A percentile compares a stretch with the other conserved stretches of the same genome.
Evolutionary conservation across 768 basidiomycete genomes (phyloP).

Genomic region (Termitomyces sp.): DNA sequence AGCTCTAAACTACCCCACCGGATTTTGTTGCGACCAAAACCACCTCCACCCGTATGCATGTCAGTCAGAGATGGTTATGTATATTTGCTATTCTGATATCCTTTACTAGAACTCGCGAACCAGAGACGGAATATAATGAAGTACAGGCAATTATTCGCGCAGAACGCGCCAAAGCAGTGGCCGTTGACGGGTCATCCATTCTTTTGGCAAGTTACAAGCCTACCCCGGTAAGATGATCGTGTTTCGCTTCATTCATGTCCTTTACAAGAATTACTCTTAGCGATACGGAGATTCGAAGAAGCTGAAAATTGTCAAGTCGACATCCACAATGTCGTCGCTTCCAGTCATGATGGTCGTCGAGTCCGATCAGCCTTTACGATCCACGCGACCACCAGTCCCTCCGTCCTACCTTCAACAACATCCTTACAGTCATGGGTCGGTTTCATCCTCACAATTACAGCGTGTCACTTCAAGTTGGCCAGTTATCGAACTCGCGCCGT

Average conservation of each 20-base stretch:
- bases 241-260: neutral
- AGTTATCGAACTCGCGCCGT: constrained; percentile 14
- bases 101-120: constrained; percentile 36
- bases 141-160: constrained; percentile 36
- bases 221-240: constrained; percentile 10
- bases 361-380: constrained; percentile 24
- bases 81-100: neutral
- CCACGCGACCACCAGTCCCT: constrained; percentile 36
- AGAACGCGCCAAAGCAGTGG: constrained; percentile 29
- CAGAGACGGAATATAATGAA: constrained; percentile 43
- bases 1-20: constrained; percentile 25
- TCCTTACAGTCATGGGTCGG: constrained; percentile 24
- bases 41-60: constrained; percentile 22
- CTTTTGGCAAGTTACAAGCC: constrained; percentile 16
- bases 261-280: neutral
- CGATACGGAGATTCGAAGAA: constrained; percentile 2
- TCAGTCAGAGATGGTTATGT: constrained; percentile 16
- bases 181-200: constrained; percentile 32
- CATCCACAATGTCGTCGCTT: neutral
- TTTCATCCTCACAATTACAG: constrained; percentile 1
- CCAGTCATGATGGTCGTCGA: constrained; percentile 26
- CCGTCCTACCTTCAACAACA: constrained; percentile 19
- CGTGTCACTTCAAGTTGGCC: constrained; percentile 16
- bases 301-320: neutral
- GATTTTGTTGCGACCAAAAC: constrained; percentile 39